phyloP scores from a whole-genome alignment of 768 basidiomycete species.

The Boletus speciosus region DNA sequence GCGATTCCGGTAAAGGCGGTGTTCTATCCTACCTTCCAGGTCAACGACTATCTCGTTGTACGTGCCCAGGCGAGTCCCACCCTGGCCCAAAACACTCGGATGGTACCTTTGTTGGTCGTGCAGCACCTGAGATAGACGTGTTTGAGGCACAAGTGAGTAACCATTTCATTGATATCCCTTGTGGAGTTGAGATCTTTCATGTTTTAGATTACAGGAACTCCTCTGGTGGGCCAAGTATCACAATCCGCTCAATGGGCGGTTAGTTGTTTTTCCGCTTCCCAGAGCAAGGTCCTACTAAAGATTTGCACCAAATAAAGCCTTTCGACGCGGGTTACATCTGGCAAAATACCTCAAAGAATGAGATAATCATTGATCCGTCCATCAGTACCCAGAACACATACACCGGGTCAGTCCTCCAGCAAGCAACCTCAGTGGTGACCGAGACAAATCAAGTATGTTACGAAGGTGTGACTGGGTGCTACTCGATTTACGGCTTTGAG shows the following conservation, averaged over 20 bases:
- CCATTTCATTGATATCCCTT: conserved; percentile 12
- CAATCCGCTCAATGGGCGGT: conserved; percentile 85
- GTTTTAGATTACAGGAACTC: conserved; percentile 45
- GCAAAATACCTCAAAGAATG: conserved; percentile 57
- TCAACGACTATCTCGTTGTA: conserved; percentile 82
- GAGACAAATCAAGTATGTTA: conserved; percentile 70
- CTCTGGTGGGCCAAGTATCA: conserved; percentile 60
- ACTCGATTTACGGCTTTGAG: conserved; percentile 78
- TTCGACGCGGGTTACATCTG: conserved; percentile 72
- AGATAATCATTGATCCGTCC: conserved; percentile 54
- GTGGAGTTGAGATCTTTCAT: conserved; percentile 7
- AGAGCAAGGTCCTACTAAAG: background rate
- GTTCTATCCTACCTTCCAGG: conserved; percentile 73
- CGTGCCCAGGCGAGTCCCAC: conserved; percentile 77
- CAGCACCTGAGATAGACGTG: conserved; percentile 88
- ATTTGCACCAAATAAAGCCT: conserved; percentile 43
- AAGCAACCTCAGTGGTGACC: conserved; percentile 74
- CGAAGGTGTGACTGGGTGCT: conserved; percentile 56
- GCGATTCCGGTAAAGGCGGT: conserved; percentile 45
- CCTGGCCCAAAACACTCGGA: conserved; percentile 76
- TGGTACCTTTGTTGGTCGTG: conserved; percentile 73
- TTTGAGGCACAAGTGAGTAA: conserved; percentile 68
- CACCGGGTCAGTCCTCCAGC: conserved; percentile 67
- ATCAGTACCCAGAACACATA: conserved; percentile 59
- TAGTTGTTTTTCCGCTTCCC: conserved; percentile 28